Conservation (phyloP, 169 alveolate species). For the Cryptosporidium felis region DNA sequence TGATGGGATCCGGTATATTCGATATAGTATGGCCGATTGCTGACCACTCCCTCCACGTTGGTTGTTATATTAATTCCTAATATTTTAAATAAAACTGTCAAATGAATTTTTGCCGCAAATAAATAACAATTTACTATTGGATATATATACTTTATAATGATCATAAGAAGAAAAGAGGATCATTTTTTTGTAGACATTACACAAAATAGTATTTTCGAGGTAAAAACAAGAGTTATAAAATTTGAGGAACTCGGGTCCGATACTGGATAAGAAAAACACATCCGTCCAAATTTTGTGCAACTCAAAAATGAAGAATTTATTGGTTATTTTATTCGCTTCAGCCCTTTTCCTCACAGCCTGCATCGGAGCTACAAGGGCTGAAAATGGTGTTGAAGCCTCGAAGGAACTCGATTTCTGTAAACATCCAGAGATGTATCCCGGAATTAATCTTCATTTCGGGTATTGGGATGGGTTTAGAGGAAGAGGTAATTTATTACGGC, state of each 20-base stretch:
- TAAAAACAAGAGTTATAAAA: too few relatives aligned
- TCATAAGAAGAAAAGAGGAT: too few relatives aligned
- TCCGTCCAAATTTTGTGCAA: not conserved
- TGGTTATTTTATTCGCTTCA: not conserved
- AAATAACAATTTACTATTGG: too few relatives aligned
- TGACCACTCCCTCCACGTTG: too few relatives aligned
- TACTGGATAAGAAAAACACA: not conserved
- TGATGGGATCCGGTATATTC: constrained; percentile 90
- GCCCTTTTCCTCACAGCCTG: not conserved
- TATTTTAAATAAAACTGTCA: too few relatives aligned
- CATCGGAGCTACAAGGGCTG: not conserved
- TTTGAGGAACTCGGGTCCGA: too few relatives aligned
- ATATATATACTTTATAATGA: too few relatives aligned
- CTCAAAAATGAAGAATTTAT: not conserved
- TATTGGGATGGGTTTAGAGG: constrained; percentile 69
- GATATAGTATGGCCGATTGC: constrained; percentile 89
- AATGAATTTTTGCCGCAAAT: too few relatives aligned
- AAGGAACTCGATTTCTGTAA: constrained; percentile 40
- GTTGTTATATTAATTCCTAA: too few relatives aligned
- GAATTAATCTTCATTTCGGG: constrained; percentile 30
- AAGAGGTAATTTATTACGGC: constrained; percentile 36
- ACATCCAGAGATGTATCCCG: constrained; percentile 27
- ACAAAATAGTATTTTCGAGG: too few relatives aligned
- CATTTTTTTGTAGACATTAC: too few relatives aligned
- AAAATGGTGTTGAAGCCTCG: not conserved